Percentiles rank a stretch among this genome's conserved stretches.
These are phyloP conservation scores for Komagataella pseudopastoris DNA, from an alignment of 805 yeast genomes.

Conservation along the genomic window DNA sequence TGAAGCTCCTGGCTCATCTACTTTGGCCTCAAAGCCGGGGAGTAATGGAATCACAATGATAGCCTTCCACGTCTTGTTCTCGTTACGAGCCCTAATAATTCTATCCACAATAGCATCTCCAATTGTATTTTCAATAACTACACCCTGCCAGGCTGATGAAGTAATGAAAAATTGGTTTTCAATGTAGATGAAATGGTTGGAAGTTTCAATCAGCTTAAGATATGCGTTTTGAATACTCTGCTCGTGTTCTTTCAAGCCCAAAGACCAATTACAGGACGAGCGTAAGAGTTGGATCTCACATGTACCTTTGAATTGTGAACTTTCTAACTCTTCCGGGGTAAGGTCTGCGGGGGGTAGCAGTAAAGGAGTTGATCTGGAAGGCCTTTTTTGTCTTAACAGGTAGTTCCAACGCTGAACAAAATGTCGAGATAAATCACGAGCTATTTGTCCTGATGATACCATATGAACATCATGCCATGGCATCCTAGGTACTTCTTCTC, in stretches of 20 bases:
- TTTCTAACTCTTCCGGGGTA: constrained; percentile 53
- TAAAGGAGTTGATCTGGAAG: constrained; percentile 86
- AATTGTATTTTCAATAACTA: constrained; percentile 71
- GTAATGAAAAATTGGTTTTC: constrained; percentile 95
- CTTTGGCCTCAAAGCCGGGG: constrained; percentile 95
- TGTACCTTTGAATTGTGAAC: constrained; percentile 57
- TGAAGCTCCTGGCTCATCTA: constrained; percentile 87
- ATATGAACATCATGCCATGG: constrained; percentile 99
- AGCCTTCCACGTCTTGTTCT: constrained; percentile 76
- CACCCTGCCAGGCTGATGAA: constrained; percentile 77
- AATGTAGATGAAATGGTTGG: constrained; percentile 85
- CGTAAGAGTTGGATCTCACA: constrained; percentile 87
- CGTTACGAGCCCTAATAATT: constrained; percentile 75
- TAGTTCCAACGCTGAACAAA: constrained; percentile 98
- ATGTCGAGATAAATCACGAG: constrained; percentile 85
- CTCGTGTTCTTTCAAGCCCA: constrained; percentile 77
- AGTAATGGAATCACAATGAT: constrained; percentile 83
- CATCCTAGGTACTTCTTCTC: constrained; percentile 78
- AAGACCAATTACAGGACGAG: constrained; percentile 88
- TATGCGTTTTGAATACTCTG: constrained; percentile 90
- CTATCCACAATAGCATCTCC: constrained; percentile 98
- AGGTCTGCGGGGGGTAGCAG: constrained; percentile 88
- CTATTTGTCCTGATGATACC: constrained; percentile 89
- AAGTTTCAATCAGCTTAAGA: constrained; percentile 76
- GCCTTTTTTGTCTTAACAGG: constrained; percentile 81